Evolutionary conservation across 2,329 filamentous ascomycete genomes (phyloP), one percentile per base, ranked within the genome.

Genomic region (Cordyceps cateniannulata): DNA sequence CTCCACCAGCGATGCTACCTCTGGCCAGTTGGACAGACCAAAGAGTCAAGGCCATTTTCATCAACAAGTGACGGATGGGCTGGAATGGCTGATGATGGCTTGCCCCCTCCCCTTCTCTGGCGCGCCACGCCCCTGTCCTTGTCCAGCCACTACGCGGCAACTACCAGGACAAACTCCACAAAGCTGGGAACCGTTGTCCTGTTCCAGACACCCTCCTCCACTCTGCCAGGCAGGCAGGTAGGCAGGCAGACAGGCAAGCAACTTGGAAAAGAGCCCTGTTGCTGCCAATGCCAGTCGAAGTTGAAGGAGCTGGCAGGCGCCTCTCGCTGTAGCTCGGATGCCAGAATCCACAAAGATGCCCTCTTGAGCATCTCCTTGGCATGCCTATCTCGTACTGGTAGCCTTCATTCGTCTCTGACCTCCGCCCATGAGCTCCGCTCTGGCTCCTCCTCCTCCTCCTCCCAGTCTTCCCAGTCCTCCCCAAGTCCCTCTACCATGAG

Each of bases 181-280:
- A 10, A 51, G 38, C n/a, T 59, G 38, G 48, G 38, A 59, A 59
- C 57, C 57, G 57, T 59, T 52, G 57, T 20, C 57, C 40, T 59
- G 48, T 35, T 51, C 45, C 47, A 59, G 47, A 59, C 24, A n/a
- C 38, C 20, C 16, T 35, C 32, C 32, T 35, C 32, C 32, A 35
- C 32, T 12, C 32, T 35, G 5, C 20, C 49, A 47, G 24, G 20
- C 38, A 47, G 22, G 44, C 44, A 14, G 32, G 6, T 44, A 49
- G 25, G 29, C 29, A 24, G n/a, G n/a, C n/a, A n/a, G n/a, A n/a
- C n/a, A n/a, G n/a, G n/a, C n/a, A n/a, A n/a, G n/a, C n/a, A n/a
- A n/a, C n/a, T n/a, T n/a, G n/a, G n/a, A n/a, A n/a, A n/a, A n/a
- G n/a, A n/a, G n/a, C n/a, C 47, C 25, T 24, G n/a, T 42, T 24